Base-by-base conservation (phyloP, 305 asterid species). In the Withania somnifera region DNA sequence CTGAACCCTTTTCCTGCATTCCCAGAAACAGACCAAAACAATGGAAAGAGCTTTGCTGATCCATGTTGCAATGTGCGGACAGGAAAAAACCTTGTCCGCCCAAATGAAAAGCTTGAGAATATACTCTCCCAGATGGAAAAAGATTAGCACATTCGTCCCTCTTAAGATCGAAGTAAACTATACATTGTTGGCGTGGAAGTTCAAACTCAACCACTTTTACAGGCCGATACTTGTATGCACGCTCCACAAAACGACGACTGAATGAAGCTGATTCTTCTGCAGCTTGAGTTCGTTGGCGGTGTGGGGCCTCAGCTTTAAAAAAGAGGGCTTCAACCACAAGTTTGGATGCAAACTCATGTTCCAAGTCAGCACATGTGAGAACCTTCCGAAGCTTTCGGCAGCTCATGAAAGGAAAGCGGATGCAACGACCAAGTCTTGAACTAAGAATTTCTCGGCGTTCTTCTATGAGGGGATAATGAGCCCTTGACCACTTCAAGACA, bases 41-140 rank as follows among this genome's bases (percentile, higher is more conserved):
- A 30, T 94, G 95, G 58, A 86, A 90, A 79, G 96, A 87, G 89
- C 84, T 84, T 78, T 84, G 86, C 80, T 84, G 87, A 80, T 84
- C 86, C 84, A 82, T 78, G 71, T 84, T 82, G 81, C 87, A 84
- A 77, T 82, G 85, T 32, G 87, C 87, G 4, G 82, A 82, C 9
- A 86, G 19, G 81, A 84, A 84, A 56, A 84, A 84, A 11, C 87
- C 85, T 84, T 86, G 89, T 45, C 97, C 99, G 0, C 97, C 98
- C 71, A 95, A 84, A 82, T 95, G 99, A 85, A 95, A 95, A 8
- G 98, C 96, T 84, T 94, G 99, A 15, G 99, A 94, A 85, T 94
- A 94, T 2, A 95, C 93, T 64, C 96, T 83, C 9, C 98, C 98
- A 1, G 98, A 90, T 28, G 89, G 89, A 50, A 84, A 84, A 22